Percentiles rank a stretch among this genome's conserved stretches.
Conservation (phyloP, 2,329 filamentous ascomycete genomes). For the Epichloe elymi region DNA sequence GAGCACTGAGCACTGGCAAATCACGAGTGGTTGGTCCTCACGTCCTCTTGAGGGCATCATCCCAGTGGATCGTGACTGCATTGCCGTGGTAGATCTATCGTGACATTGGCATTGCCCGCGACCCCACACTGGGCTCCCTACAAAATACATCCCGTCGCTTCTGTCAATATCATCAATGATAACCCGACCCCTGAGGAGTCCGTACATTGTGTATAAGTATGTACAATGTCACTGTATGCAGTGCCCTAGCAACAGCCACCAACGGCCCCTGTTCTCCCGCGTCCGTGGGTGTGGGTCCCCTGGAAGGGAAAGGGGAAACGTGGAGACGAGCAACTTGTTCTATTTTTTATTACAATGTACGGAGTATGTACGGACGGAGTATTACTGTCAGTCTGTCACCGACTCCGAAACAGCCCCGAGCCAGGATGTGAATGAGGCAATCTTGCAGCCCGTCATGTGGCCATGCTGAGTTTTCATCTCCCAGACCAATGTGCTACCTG, state of each 20-base stretch:
- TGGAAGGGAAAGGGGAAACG: neutral
- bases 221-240: too few species aligned
- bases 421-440: constrained; percentile 4
- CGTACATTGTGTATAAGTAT: too few species aligned
- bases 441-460: constrained; percentile 8
- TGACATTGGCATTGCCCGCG: neutral
- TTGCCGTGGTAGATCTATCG: constrained; percentile 2
- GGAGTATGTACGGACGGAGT: too few species aligned
- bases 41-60: neutral
- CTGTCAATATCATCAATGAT: too few species aligned
- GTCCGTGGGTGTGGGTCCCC: neutral
- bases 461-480: constrained; percentile 7
- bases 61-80: constrained; percentile 3
- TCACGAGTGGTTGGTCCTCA: too few species aligned
- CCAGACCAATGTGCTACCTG: neutral
- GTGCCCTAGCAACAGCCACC: neutral
- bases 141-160: too few species aligned
- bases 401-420: neutral
- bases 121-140: too few species aligned
- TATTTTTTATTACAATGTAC: too few species aligned
- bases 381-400: neutral
- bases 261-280: neutral
- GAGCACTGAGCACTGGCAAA: too few species aligned
- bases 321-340: neutral
- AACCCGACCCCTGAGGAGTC: too few species aligned